Base-by-base conservation (phyloP, 192 early-diverging fungal species). In the Backusella tarrabulga region DNA sequence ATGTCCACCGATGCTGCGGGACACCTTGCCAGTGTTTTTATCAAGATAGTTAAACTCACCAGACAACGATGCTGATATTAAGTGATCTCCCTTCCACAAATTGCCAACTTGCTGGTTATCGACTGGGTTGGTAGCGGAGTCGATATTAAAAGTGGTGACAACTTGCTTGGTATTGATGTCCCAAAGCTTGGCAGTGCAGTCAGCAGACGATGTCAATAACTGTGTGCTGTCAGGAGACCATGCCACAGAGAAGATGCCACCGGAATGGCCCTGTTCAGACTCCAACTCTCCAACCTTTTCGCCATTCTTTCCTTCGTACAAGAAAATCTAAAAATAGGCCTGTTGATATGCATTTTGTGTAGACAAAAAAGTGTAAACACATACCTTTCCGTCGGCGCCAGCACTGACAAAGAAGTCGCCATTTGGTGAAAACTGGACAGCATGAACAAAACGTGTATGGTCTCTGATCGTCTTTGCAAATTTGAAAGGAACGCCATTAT, bases 291-390 rank as follows among this genome's bases (percentile, higher is more conserved):
- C 81, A 19, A 94, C 56, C 29, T 91, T 88, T 60, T 93, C 95
- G 68, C 96, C 98, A 23, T 91, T 95, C 70, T 94, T 93, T 35
- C 94, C 98, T 67, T 99, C 96, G 79, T 96, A 99, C 77, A 99
- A 75, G 80, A 96, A 96, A 52, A 99, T 85, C 88, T 87, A 83
- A 12, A 29, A 35, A 44, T 14, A 44, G 15, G 42, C 32, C 0
- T 32, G 32, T 14, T 23, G 19, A 36, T 32, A 40, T 23, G 77
- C 67, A 34, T 5, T 14, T 15, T 14, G 14, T 12, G 11, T 3
- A 9, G 7, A 68, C 46, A 54, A 38, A 6, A 36, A 9, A 38
- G 8, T 38, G 36, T 32, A 38, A 6, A 38, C 15, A 12, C 42
- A 46, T 81, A 94, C 91, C 83, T 93, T 94, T 69, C 91, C 91